Evolutionary conservation across 371 early-diverging fungal genomes (phyloP), one percentile per base, ranked within the genome.

Genomic region (Blyttiomyces sp.): DNA sequence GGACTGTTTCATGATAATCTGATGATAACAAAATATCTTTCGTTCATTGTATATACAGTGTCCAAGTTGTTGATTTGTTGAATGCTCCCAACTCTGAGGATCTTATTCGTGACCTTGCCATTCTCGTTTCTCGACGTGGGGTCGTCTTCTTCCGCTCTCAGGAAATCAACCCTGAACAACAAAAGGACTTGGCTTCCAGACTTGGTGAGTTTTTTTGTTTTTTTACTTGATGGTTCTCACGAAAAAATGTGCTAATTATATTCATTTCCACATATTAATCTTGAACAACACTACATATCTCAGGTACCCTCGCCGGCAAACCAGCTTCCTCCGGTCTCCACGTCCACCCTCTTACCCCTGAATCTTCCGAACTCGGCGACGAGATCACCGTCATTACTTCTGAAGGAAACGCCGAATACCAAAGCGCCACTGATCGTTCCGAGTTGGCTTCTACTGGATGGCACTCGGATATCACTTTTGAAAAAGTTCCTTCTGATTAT

Each of bases 401-500:
- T 11, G 61, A 66, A 34, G 16, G n/a, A 6, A 27, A 21, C n/a
- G 35, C 34, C 24, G 54, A 62, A 46, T 48, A 34, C 24, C 19
- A 39, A 4, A 26, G 28, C 24, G 27, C 32, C 11, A 5, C 6
- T 3, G 49, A 24, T 19, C 35, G 36, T 21, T 55, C 63, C 1
- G 56, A 62, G 31, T 45, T 62, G 7, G 46, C 42, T 1, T 23
- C 35, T 5, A 6, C 6, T 16, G 3, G 13, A 4, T 62, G 63
- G 63, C 63, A 62, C 48, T 51, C 52, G 9, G 63, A 62, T 65
- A 76, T 86, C 26, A 79, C 78, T 9, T 86, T 78, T 51, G 88
- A 87, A 58, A 53, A 64, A 0, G 75, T 81, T 26, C 85, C 87
- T 13, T 62, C 83, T 2, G 80, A 80, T 17, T 66, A 79, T 53